phyloP scores from a whole-genome alignment of 257 asterid genomes.

The Dorcoceras hygrometricum region DNA sequence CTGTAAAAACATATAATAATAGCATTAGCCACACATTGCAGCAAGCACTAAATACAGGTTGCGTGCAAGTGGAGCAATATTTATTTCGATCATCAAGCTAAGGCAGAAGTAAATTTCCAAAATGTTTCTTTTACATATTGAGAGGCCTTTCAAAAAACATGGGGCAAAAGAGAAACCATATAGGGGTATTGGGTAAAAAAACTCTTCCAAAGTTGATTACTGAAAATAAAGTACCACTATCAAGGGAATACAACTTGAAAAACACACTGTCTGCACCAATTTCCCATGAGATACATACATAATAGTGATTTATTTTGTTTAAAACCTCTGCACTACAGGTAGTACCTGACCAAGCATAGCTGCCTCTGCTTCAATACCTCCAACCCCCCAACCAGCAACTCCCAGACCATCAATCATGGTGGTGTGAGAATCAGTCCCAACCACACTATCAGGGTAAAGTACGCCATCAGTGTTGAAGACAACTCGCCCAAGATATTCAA shows the following conservation, averaged over 20 bases:
- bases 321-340: background rate
- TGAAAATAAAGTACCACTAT: background rate
- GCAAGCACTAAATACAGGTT: conserved; percentile 22
- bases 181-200: no score
- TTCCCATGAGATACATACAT: conserved; percentile 1
- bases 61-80: conserved; percentile 5
- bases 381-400: conserved; percentile 99
- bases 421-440: conserved; percentile 95
- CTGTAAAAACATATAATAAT: conserved; percentile 39
- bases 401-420: conserved; percentile 97
- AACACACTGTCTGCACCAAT: background rate
- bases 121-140: background rate
- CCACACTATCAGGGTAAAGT: conserved; percentile 95
- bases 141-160: background rate
- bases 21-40: conserved; percentile 24
- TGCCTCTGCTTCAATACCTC: conserved; percentile 99
- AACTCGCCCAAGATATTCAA: conserved; percentile 92
- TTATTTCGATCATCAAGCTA: conserved; percentile 6
- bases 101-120: conserved; percentile 13
- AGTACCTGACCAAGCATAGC: conserved; percentile 97
- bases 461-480: conserved; percentile 78
- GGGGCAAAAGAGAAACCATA: background rate
- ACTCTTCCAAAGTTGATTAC: background rate
- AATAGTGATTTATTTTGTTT: background rate
- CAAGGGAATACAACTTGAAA: conserved; percentile 3